Evolutionary conservation across 1,284 basidiomycete species (phyloP).

Genomic region (Rhodotorula sp.): DNA sequence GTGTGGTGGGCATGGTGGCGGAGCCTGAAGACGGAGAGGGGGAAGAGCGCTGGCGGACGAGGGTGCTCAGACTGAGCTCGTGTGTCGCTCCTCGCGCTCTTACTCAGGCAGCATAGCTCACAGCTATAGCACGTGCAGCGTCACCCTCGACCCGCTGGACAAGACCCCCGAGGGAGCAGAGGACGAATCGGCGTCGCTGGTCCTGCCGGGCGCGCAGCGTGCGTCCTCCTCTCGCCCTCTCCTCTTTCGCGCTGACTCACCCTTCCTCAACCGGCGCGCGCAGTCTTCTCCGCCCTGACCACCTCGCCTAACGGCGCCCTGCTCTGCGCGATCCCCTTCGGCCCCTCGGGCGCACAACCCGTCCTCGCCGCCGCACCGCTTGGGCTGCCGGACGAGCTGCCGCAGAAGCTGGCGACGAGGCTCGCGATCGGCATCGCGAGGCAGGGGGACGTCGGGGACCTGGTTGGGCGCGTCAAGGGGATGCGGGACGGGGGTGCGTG

Average conservation of each 20-base stretch:
- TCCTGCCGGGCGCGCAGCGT: constrained; percentile 4
- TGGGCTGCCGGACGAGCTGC: neutral
- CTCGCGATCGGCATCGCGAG: constrained; percentile 14
- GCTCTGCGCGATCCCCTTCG: constrained; percentile 11
- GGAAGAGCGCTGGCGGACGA: neutral
- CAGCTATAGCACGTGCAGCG: neutral
- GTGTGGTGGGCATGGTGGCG: constrained; percentile 7
- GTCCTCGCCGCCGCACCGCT: constrained; percentile 12
- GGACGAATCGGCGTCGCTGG: neutral
- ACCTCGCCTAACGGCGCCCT: constrained; percentile 18
- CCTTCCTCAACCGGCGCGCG: accelerated
- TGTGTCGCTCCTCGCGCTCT: neutral
- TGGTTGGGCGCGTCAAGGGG: constrained; percentile 13
- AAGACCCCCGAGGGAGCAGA: neutral
- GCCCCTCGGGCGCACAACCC: neutral
- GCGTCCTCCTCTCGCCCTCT: neutral
- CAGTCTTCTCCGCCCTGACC: constrained; percentile 11
- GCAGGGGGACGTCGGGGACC: constrained; percentile 10
- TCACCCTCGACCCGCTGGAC: constrained; percentile 11
- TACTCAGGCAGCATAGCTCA: neutral
- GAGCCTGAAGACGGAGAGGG: neutral
- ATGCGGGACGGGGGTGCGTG: neutral
- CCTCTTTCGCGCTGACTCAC: neutral
- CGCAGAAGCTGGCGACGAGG: neutral
- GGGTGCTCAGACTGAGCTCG: constrained; percentile 8